Conservation (phyloP, 176 grass and related monocot species). For the Raddia distichophylla region DNA sequence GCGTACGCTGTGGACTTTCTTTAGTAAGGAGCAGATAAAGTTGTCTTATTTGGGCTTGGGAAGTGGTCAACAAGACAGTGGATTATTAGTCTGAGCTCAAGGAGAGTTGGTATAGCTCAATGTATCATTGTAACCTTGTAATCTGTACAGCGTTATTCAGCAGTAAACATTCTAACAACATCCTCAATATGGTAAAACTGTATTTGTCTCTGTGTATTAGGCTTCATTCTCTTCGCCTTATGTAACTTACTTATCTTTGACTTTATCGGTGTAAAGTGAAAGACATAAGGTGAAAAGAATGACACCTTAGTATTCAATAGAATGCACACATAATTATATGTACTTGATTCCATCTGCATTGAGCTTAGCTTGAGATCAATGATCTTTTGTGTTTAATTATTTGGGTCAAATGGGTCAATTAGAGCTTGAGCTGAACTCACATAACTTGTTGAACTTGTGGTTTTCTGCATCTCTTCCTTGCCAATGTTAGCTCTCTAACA, state of each 20-base stretch:
- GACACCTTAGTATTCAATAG: background rate
- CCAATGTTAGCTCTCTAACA: background rate
- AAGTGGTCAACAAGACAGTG: background rate
- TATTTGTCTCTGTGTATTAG: background rate
- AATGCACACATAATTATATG: background rate
- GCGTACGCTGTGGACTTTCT: background rate
- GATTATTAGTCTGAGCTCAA: conserved; percentile 8
- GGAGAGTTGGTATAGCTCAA: background rate
- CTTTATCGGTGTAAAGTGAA: too few relatives aligned
- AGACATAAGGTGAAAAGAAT: too few relatives aligned
- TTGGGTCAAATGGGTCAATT: background rate
- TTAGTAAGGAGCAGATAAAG: background rate
- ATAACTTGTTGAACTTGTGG: background rate
- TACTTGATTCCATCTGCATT: background rate
- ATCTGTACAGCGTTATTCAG: conserved; percentile 4
- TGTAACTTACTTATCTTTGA: too few relatives aligned
- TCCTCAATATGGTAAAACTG: background rate
- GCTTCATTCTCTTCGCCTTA: too few relatives aligned
- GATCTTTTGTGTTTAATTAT: background rate
- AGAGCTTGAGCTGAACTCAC: conserved; percentile 11
- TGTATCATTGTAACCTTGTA: background rate
- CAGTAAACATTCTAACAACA: background rate
- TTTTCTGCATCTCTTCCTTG: conserved; percentile 1
- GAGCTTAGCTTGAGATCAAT: background rate
- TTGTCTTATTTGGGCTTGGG: background rate